Base-by-base conservation (phyloP, 2,329 filamentous ascomycete species). In the Fusarium succisae region DNA sequence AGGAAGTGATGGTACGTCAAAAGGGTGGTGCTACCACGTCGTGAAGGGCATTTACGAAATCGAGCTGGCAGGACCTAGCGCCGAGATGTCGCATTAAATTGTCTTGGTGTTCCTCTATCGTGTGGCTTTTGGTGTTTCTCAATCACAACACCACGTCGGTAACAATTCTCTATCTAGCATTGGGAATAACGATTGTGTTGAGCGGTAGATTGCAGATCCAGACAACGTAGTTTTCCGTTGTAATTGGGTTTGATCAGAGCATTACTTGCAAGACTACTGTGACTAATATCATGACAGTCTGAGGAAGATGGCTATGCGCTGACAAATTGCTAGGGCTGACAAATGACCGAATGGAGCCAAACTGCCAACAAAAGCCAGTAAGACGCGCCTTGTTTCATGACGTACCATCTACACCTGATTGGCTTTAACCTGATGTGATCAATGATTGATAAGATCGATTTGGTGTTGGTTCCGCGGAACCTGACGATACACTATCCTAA, bases 231-330 rank as follows among this genome's bases (percentile, higher is more conserved):
- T 3, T 18, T 8, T 17, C 2, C 22, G 3, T 32, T 12, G 4
- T 6, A 9, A 3, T 17, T n/a, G 5, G 6, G 3, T 22, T 6
- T 0, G 12, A 17, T 30, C 4, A 6, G 9, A 4, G 26, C 14
- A 5, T 12, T 48, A 11, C 20, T 4, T 22, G 6, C 10, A 30
- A 30, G 9, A 30, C 13, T 20, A 9, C 13, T 41, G n/a, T 44
- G 1, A 3, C 4, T 5, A 26, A 28, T 14, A 32, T 32, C 30
- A 32, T 1, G 1, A 0, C 1, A 32, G 32, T 32, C 32, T 32
- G 13, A 0, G 32, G 32, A 32, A 32, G 32, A 32, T 7, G 13
- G 1, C 30, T 14, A 14, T 32, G 5, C 13, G 35, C 51, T 54
- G 32, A 38, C 35, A 38, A 38, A 38, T 54, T 54, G 51, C 1